Conservation (phyloP, 768 basidiomycete genomes). For the Mycena galericulata region DNA sequence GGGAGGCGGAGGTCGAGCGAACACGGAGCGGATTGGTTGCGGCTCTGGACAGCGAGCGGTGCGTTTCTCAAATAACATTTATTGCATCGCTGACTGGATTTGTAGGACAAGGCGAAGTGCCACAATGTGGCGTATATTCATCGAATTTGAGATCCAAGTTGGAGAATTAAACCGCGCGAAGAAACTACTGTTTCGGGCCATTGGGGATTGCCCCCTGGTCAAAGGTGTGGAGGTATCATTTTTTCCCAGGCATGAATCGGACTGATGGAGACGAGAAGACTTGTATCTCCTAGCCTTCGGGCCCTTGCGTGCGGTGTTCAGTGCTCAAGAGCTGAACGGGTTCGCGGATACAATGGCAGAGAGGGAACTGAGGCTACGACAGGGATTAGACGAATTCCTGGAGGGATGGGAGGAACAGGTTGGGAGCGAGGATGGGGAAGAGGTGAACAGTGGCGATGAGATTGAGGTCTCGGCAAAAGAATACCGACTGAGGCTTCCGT, state of each 20-base stretch:
- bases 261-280: constrained; percentile 55
- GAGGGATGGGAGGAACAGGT: constrained; percentile 56
- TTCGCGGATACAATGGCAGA: constrained; percentile 84
- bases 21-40: constrained; percentile 71
- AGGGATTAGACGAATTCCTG: constrained; percentile 69
- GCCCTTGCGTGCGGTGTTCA: constrained; percentile 73
- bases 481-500: constrained; percentile 72
- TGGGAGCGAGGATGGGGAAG: constrained; percentile 31
- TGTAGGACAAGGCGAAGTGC: constrained; percentile 74
- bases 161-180: constrained; percentile 73
- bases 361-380: constrained; percentile 72
- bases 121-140: constrained; percentile 76
- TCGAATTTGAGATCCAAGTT: constrained; percentile 81
- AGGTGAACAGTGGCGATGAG: constrained; percentile 55
- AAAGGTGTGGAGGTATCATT: constrained; percentile 66
- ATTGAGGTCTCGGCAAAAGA: constrained; percentile 72
- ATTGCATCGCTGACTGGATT: constrained; percentile 19
- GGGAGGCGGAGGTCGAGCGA: constrained; percentile 78
- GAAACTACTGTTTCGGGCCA: constrained; percentile 77
- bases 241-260: neutral
- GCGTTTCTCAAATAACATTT: constrained; percentile 35
- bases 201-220: constrained; percentile 78
- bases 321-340: constrained; percentile 64
- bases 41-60: constrained; percentile 79
- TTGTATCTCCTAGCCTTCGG: constrained; percentile 85